These are phyloP conservation scores for Trypanosoma boissoni DNA, from an alignment of 208 protist species.

Conservation along the genomic window DNA sequence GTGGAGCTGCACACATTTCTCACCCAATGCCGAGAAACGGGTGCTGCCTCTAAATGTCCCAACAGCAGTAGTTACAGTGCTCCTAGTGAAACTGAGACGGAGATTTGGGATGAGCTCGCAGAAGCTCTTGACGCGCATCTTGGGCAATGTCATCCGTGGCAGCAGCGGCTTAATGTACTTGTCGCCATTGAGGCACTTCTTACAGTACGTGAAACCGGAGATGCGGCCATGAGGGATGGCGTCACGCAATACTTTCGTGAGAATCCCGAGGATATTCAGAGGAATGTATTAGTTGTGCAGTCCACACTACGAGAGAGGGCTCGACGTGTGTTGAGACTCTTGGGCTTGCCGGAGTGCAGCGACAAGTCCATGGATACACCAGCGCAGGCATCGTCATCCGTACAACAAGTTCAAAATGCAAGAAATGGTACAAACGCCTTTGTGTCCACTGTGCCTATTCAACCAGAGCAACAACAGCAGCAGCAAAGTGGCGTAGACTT, in stretches of 20 bases:
- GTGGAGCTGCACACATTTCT: constrained; percentile 36
- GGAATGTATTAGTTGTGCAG: constrained; percentile 41
- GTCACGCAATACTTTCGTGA: constrained; percentile 31
- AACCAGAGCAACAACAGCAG: background rate
- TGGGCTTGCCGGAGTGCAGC: constrained; percentile 22
- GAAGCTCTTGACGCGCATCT: constrained; percentile 28
- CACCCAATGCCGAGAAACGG: constrained; percentile 10
- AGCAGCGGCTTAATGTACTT: constrained; percentile 51
- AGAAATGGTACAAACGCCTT: constrained; percentile 7
- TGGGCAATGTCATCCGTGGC: constrained; percentile 35
- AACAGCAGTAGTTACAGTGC: background rate
- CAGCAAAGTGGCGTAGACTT: background rate
- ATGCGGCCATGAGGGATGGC: constrained; percentile 8
- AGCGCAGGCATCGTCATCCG: background rate
- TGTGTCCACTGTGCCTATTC: background rate
- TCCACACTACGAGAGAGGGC: constrained; percentile 43
- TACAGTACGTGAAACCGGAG: constrained; percentile 11
- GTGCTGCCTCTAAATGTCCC: constrained; percentile 1
- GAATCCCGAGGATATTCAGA: constrained; percentile 41
- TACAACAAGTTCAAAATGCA: constrained; percentile 1
- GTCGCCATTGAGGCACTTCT: constrained; percentile 43
- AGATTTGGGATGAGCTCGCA: constrained; percentile 26
- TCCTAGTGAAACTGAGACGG: background rate
- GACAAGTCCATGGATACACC: background rate
- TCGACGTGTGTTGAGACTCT: constrained; percentile 27